Base-by-base conservation (phyloP, 2,329 filamentous ascomycete species). In the Trichophyton simii region DNA sequence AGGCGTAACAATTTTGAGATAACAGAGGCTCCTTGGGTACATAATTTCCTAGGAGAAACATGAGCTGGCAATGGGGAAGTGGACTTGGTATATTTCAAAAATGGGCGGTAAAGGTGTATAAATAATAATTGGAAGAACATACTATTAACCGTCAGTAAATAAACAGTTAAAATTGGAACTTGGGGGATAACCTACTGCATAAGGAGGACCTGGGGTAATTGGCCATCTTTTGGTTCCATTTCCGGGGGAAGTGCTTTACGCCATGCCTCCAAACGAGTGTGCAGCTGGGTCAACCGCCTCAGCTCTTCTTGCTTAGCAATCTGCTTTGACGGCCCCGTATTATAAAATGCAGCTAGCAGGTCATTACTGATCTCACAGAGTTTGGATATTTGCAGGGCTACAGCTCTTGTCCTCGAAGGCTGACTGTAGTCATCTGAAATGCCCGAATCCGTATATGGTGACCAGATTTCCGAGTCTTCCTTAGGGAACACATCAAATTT, bases 51-150 rank as follows among this genome's bases (percentile, higher is more conserved):
- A 0, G 94, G 92, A 6, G 91, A 96, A 18, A 96, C 88, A 68
- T 95, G 90, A 1, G 85, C 77, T 2, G 91, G 92, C 1, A 96
- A 80, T 0, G 91, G 92, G 0, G 91, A 96, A 0, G 85, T 86
- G 5, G 83, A 78, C 57, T 88, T 89, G 2, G 84, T 87, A 70
- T 96, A 97, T 72, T 94, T 96, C 58, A 97, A 81, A 71, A 97
- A 97, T 0, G 94, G 92, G 3, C 92, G 85, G 78, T 96, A 97
- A 3, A 97, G 84, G 69, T 97, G 91, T 63, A 97, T 95, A 71
- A 95, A 95, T 55, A 96, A 85, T 0, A 97, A 81, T 70, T 97
- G 91, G 73, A 92, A 96, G 75, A 97, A 96, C 91, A 97, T 97
- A 77, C 91, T 96, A 68, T 22, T 22, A 62, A 75, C 57, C 72